Conservation (phyloP, 2,329 filamentous ascomycete species). For the Chaetomium globosum region DNA sequence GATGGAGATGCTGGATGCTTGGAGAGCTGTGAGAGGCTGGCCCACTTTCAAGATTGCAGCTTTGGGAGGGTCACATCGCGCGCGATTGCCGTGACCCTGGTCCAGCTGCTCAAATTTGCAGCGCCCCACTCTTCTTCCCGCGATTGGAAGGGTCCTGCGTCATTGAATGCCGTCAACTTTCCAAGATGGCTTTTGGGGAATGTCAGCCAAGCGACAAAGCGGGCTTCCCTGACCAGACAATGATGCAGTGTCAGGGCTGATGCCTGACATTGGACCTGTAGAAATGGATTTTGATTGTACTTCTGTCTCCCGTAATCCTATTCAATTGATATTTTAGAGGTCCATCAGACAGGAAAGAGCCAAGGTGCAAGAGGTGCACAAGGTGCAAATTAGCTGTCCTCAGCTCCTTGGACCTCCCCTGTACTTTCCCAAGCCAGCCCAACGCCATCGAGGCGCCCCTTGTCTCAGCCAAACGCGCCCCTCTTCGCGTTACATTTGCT, state of each 20-base stretch:
- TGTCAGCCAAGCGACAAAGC: constrained; percentile 21
- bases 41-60: constrained; percentile 5
- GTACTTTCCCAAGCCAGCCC: constrained; percentile 1
- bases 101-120: constrained; percentile 27
- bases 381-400: constrained; percentile 15
- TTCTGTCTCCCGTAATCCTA: no score
- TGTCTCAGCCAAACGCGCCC: constrained; percentile 8
- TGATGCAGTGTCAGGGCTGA: not conserved
- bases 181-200: not conserved
- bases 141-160: constrained; percentile 23
- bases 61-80: constrained; percentile 16
- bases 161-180: constrained; percentile 19
- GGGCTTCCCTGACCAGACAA: constrained; percentile 8
- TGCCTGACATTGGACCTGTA: no score
- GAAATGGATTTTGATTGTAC: not conserved
- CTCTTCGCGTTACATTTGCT: not conserved
- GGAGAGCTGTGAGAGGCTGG: not conserved
- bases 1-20: not conserved
- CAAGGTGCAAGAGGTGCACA: no score
- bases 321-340: not conserved
- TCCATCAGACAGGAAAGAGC: no score
- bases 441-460: constrained; percentile 16
- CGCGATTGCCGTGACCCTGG: constrained; percentile 28
- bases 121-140: constrained; percentile 4
- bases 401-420: not conserved